Evolutionary conservation across 2,329 filamentous ascomycete genomes (phyloP).

Genomic region (Colletotrichum cereale): DNA sequence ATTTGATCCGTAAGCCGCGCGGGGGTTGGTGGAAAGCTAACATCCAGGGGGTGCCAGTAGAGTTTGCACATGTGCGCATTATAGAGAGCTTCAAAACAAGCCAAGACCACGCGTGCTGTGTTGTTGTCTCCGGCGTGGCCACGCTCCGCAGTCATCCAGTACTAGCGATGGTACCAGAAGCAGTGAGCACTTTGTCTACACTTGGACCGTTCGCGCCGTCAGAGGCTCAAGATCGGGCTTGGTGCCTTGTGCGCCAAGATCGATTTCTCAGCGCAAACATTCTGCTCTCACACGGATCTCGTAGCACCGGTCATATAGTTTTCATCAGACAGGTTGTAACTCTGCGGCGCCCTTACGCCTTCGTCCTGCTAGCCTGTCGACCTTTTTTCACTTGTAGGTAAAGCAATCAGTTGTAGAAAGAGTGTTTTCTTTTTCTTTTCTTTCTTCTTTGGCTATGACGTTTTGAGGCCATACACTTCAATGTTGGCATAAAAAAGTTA

Average conservation of each 20-base stretch:
- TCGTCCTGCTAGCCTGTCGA: neutral
- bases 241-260: neutral
- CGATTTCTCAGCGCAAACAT: neutral
- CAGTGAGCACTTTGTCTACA: neutral
- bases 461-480: too few species aligned
- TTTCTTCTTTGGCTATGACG: neutral
- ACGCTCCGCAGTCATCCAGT: neutral
- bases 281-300: neutral
- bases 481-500: too few species aligned
- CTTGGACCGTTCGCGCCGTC: neutral
- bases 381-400: too few species aligned
- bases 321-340: neutral
- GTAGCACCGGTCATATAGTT: neutral
- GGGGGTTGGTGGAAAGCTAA: neutral
- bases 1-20: slow-evolving; percentile 1
- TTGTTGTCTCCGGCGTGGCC: neutral
- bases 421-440: too few species aligned
- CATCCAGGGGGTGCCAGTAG: neutral
- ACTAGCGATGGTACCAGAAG: neutral
- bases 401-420: too few species aligned
- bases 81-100: neutral
- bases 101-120: neutral
- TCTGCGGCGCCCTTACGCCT: too few species aligned
- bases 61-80: neutral
- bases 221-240: too few species aligned